A percentile compares a stretch with the other conserved stretches of the same genome.
phyloP scores from a whole-genome alignment of 352 stramenopile genomes.

The Sclerospora graminicola region DNA sequence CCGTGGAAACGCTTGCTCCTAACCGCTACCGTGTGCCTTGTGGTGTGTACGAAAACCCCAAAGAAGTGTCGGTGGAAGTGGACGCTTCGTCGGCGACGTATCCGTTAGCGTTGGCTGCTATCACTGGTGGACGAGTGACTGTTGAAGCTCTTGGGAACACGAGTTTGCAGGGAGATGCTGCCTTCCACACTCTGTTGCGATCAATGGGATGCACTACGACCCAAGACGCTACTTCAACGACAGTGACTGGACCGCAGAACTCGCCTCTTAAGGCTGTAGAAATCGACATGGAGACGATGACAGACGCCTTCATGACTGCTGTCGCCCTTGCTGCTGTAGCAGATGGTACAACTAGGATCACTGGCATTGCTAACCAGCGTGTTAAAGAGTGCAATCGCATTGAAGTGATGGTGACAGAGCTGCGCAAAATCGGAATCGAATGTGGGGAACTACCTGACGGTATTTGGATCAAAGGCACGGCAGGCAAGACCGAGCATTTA shows the following conservation, averaged over 20 bases:
- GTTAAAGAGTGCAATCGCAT: conserved; percentile 98
- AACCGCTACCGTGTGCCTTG: conserved; percentile 70
- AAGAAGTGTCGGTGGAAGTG: conserved; percentile 84
- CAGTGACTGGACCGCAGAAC: conserved; percentile 65
- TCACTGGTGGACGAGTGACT: conserved; percentile 91
- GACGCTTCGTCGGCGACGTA: conserved; percentile 96
- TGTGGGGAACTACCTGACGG: conserved; percentile 64
- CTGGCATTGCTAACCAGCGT: conserved; percentile 96
- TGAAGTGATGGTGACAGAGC: conserved; percentile 94
- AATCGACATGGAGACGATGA: conserved; percentile 96
- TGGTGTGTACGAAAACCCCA: conserved; percentile 62
- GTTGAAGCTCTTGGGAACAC: conserved; percentile 91
- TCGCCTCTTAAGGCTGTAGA: conserved; percentile 80
- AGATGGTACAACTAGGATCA: conserved; percentile 93
- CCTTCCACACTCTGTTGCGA: conserved; percentile 85
- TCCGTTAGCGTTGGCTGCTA: conserved; percentile 93
- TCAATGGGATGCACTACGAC: conserved; percentile 70
- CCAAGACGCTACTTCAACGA: conserved; percentile 55
- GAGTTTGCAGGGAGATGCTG: conserved; percentile 92
- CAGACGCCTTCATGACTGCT: conserved; percentile 97
- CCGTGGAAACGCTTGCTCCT: conserved; percentile 82
- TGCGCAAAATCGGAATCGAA: conserved; percentile 90
- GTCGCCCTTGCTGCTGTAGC: conserved; percentile 92
- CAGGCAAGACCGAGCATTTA: conserved; percentile 34
- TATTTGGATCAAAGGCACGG: conserved; percentile 67